Evolutionary conservation across 305 asterid species (phyloP).

Genomic region (Caryopteris hybrid): DNA sequence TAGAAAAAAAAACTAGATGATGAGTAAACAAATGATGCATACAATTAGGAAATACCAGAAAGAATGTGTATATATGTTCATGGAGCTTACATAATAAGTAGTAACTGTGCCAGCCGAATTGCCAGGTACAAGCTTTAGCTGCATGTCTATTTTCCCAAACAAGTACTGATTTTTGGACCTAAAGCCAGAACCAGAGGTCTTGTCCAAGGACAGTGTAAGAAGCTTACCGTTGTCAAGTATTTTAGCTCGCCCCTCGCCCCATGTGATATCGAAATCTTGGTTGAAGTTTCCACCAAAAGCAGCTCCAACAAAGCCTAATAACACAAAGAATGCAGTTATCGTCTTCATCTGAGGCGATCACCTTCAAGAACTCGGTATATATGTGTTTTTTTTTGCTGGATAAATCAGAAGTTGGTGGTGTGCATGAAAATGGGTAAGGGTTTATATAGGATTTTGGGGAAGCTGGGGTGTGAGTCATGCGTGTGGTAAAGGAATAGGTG

Average conservation of each 20-base stretch:
- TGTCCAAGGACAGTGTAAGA: conserved; percentile 35
- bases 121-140: conserved; percentile 34
- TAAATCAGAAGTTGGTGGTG: background rate
- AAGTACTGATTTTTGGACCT: conserved; percentile 30
- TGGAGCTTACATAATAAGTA: conserved; percentile 29
- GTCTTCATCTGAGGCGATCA: conserved; percentile 13
- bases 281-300: conserved; percentile 19
- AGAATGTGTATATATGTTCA: background rate
- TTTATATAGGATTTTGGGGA: conserved; percentile 22
- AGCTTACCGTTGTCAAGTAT: conserved; percentile 25
- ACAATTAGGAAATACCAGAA: background rate
- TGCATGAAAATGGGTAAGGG: conserved; percentile 13
- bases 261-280: conserved; percentile 29
- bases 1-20: background rate
- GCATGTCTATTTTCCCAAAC: conserved; percentile 35
- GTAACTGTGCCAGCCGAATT: conserved; percentile 40
- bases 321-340: background rate
- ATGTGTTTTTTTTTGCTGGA: too few relatives aligned
- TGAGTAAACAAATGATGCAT: background rate
- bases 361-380: background rate
- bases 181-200: conserved; percentile 35
- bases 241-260: conserved; percentile 34
- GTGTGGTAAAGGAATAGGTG: conserved; percentile 16
- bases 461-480: conserved; percentile 11
- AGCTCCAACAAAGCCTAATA: conserved; percentile 7